phyloP scores from a whole-genome alignment of 1,284 basidiomycete species.

The Apiotrichum siamense region DNA sequence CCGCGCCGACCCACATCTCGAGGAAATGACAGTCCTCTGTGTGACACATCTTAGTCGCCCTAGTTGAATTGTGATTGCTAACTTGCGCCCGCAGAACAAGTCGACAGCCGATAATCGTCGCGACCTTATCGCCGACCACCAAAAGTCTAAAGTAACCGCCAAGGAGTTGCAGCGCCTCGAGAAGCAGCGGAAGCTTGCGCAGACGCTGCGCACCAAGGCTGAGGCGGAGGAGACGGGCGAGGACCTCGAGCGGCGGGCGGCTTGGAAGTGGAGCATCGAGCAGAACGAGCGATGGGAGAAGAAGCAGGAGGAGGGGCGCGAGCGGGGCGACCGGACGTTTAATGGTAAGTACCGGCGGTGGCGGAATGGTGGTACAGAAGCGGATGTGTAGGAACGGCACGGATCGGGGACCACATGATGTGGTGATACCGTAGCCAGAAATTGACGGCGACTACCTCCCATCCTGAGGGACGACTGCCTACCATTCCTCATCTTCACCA shows the following conservation, averaged over 20 bases:
- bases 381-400: not conserved
- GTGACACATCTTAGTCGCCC: too few species aligned
- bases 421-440: too few species aligned
- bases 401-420: not conserved
- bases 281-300: constrained; percentile 93
- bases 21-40: too few species aligned
- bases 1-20: not conserved
- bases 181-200: constrained; percentile 79
- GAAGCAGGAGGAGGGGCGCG: constrained; percentile 57
- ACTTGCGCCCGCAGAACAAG: constrained; percentile 54
- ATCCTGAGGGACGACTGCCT: too few species aligned
- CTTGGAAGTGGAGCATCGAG: constrained; percentile 90
- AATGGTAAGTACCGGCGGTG: constrained; percentile 25
- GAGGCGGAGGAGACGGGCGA: constrained; percentile 81
- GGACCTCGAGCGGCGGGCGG: constrained; percentile 65
- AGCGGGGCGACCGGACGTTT: constrained; percentile 57
- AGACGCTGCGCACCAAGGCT: constrained; percentile 74
- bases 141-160: constrained; percentile 65
- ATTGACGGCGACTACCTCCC: too few species aligned
- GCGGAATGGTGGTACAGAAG: not conserved
- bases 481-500: not conserved
- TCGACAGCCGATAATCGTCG: constrained; percentile 73
- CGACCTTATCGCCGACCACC: constrained; percentile 73
- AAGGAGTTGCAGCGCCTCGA: constrained; percentile 75
- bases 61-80: too few species aligned